Conservation (phyloP, 208 protist species). For the Wallacemonas sp. region DNA sequence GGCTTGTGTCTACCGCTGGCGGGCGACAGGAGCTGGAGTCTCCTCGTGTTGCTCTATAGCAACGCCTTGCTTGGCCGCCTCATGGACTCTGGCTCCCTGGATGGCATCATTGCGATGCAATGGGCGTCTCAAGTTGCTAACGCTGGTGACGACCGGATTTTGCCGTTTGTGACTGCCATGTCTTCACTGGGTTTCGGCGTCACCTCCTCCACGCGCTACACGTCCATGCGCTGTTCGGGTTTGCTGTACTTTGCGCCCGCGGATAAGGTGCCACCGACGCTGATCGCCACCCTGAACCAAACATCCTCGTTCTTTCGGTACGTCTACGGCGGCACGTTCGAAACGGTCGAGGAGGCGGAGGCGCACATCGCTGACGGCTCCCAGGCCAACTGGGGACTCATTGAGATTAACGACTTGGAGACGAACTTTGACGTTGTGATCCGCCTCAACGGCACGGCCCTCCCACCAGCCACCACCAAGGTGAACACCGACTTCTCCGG, state of each 20-base stretch:
- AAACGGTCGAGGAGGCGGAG: constrained; percentile 50
- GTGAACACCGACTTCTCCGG: constrained; percentile 39
- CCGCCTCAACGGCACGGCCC: constrained; percentile 46
- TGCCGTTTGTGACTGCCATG: constrained; percentile 26
- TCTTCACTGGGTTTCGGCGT: constrained; percentile 26
- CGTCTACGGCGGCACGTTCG: constrained; percentile 65
- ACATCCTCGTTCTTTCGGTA: constrained; percentile 36
- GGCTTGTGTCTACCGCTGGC: neutral
- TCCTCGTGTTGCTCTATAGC: constrained; percentile 27
- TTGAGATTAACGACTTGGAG: constrained; percentile 37
- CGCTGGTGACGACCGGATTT: constrained; percentile 6
- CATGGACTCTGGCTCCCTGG: constrained; percentile 35
- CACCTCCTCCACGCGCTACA: constrained; percentile 36
- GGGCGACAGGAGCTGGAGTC: neutral
- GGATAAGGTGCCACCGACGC: constrained; percentile 28
- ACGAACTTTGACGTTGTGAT: constrained; percentile 62
- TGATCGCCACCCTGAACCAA: constrained; percentile 34
- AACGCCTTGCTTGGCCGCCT: constrained; percentile 12
- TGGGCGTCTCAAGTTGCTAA: constrained; percentile 55
- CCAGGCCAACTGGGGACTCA: constrained; percentile 36
- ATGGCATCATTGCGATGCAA: constrained; percentile 55
- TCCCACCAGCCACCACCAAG: constrained; percentile 30
- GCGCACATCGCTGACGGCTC: neutral
- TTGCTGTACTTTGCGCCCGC: constrained; percentile 56
- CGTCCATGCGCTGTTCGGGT: constrained; percentile 52